These are phyloP conservation scores for Hanseniaspora nectarophila DNA, from an alignment of 805 yeast species.

Conservation along the genomic window DNA sequence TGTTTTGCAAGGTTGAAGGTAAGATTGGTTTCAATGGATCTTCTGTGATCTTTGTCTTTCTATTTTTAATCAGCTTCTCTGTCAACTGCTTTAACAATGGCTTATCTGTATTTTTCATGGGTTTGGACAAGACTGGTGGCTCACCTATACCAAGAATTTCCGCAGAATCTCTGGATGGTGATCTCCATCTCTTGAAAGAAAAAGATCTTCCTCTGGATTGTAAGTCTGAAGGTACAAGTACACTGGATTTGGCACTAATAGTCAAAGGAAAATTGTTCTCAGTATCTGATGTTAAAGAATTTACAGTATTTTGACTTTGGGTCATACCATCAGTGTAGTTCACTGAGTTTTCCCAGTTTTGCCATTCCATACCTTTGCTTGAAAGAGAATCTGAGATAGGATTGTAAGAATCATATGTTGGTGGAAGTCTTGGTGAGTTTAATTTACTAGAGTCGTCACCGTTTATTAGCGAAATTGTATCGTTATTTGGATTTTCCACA, in stretches of 20 bases:
- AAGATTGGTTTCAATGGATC: neutral
- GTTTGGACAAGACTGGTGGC: neutral
- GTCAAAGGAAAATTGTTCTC: neutral
- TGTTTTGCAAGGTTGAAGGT: neutral
- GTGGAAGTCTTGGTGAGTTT: neutral
- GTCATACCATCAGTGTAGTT: neutral
- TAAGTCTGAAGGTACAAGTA: too few relatives aligned
- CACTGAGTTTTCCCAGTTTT: neutral
- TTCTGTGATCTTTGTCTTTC: neutral
- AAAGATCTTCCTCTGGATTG: neutral
- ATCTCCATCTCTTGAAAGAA: neutral
- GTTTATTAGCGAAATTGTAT: neutral
- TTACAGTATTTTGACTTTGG: neutral
- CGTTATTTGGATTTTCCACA: neutral
- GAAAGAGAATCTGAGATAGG: neutral
- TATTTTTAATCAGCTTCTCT: neutral
- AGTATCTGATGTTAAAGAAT: neutral
- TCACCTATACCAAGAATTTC: neutral
- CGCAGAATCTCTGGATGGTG: neutral
- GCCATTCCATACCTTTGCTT: neutral
- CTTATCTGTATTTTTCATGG: neutral
- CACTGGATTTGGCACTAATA: neutral
- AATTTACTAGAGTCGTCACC: neutral
- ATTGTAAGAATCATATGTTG: neutral
- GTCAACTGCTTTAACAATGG: neutral